phyloP scores from a whole-genome alignment of 2,329 filamentous ascomycete genomes.

The Colletotrichum endophyticum region DNA sequence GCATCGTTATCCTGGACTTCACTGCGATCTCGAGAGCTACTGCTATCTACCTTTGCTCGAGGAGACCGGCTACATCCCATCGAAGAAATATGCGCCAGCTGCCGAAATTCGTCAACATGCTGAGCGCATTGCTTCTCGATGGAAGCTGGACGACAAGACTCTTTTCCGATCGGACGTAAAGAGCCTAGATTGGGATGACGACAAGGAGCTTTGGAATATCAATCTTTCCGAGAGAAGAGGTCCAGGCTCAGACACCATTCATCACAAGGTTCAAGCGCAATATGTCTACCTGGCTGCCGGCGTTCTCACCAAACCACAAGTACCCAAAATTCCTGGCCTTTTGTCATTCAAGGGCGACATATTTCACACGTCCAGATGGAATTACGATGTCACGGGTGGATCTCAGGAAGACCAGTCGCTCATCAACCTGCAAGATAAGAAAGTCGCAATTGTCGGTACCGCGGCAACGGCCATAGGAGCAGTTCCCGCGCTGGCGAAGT shows the following conservation, averaged over 20 bases:
- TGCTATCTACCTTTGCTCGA: slow-evolving; percentile 12
- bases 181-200: slow-evolving; percentile 50
- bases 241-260: slow-evolving; percentile 23
- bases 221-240: slow-evolving; percentile 18
- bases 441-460: slow-evolving; percentile 54
- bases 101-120: slow-evolving; percentile 46
- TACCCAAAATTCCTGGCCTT: slow-evolving; percentile 44
- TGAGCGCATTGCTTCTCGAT: slow-evolving; percentile 45
- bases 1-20: slow-evolving; percentile 53
- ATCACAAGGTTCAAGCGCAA: slow-evolving; percentile 35
- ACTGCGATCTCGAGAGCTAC: slow-evolving; percentile 48
- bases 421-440: slow-evolving; percentile 48
- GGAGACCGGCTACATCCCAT: slow-evolving; percentile 12
- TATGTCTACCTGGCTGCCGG: slow-evolving; percentile 35
- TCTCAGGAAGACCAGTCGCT: slow-evolving; percentile 40
- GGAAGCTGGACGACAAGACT: slow-evolving; percentile 37
- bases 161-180: slow-evolving; percentile 47
- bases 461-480: slow-evolving; percentile 52
- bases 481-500: slow-evolving; percentile 48
- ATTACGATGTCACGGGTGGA: slow-evolving; percentile 48
- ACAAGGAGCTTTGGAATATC: slow-evolving; percentile 23
- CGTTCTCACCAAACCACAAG: slow-evolving; percentile 41
- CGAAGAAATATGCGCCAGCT: slow-evolving; percentile 35
- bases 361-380: slow-evolving; percentile 52
- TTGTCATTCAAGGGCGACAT: slow-evolving; percentile 42